These are phyloP conservation scores for Talaromyces sp. DNA, from an alignment of 2,329 filamentous ascomycete genomes.

Conservation along the genomic window DNA sequence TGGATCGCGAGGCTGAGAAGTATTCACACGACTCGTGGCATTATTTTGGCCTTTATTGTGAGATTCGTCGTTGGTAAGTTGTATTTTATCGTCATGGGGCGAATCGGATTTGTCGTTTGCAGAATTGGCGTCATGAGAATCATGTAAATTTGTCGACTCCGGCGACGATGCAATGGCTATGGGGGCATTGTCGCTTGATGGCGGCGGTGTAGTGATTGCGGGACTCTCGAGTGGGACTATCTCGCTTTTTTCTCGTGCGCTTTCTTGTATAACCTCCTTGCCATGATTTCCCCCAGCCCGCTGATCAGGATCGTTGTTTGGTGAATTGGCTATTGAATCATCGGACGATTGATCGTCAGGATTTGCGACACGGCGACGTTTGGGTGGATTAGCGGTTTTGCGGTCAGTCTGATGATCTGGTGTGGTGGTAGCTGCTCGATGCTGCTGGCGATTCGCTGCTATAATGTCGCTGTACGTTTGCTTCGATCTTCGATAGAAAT, in stretches of 20 bases:
- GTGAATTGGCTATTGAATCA: not conserved
- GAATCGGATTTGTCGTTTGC: not conserved
- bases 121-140: not conserved
- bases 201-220: not conserved
- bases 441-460: slow-evolving; percentile 33
- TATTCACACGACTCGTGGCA: not conserved
- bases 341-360: slow-evolving; percentile 10
- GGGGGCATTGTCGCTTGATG: not conserved
- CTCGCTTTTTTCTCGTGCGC: not conserved
- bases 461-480: slow-evolving; percentile 44
- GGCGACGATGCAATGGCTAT: not conserved
- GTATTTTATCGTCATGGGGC: not conserved
- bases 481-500: slow-evolving; percentile 47
- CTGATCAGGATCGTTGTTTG: not conserved
- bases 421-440: slow-evolving; percentile 19
- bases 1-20: not conserved
- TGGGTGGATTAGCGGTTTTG: slow-evolving; percentile 3
- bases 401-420: slow-evolving; percentile 4
- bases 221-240: not conserved
- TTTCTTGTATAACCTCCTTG: not conserved
- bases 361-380: slow-evolving; percentile 22
- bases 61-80: not conserved
- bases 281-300: not conserved
- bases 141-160: not conserved
- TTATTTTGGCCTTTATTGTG: not conserved